Evolutionary conservation across 148 eudicot species (phyloP), one percentile per base, ranked within the genome.

Genomic region (Pouteria glomerata): DNA sequence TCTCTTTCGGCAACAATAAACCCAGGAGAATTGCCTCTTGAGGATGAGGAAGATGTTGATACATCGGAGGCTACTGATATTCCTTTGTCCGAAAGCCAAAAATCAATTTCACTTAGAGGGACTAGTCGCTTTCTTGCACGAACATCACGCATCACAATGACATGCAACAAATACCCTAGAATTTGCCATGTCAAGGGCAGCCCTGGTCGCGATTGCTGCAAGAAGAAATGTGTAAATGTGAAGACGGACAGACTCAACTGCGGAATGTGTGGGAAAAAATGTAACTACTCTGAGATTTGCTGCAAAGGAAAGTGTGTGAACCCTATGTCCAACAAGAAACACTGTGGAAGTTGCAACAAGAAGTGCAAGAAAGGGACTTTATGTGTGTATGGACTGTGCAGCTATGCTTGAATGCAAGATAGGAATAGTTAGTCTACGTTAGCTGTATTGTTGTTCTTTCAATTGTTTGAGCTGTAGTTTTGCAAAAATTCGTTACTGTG

Each of bases 371-470:
- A 70, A 63, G 87, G 87, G 15, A 74, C 59, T 15, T 60, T 77
- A 18, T 89, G 94, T 72, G 44, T 64, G 59, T 63, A 80, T 67
- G 94, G 94, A 42, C 81, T 89, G 90, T 89, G 94, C 50, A 89
- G 74, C 82, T 89, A 89, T 61, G 90, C 94, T 27, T 80, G 58
- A 47, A 57, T n/a, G n/a, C n/a, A n/a, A n/a, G n/a, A n/a, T n/a
- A n/a, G n/a, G n/a, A n/a, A n/a, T n/a, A n/a, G n/a, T n/a, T n/a
- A n/a, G n/a, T n/a, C n/a, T n/a, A n/a, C n/a, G n/a, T n/a, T n/a
- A n/a, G n/a, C n/a, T n/a, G n/a, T n/a, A n/a, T n/a, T n/a, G n/a
- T n/a, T n/a, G n/a, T n/a, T n/a, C n/a, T n/a, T n/a, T n/a, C n/a
- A n/a, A n/a, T n/a, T n/a, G n/a, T n/a, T n/a, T n/a, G n/a, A n/a